Evolutionary conservation across 768 basidiomycete genomes (phyloP).

Genomic region (Amanita pseudoporphyria): DNA sequence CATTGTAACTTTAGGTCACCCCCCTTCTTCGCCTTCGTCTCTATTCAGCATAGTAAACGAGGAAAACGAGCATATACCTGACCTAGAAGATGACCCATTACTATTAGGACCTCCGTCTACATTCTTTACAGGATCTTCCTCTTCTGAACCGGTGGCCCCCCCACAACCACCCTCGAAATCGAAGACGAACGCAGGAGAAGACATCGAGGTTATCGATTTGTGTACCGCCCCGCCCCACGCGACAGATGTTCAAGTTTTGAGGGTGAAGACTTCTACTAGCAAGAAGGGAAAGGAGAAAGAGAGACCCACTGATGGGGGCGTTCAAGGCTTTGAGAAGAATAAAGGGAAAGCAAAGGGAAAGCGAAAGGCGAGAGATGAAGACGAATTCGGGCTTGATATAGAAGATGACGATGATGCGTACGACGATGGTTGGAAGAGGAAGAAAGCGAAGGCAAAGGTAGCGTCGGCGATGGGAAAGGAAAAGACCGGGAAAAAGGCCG

Average conservation of each 20-base stretch:
- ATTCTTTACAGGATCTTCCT: conserved; percentile 39
- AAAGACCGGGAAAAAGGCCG: conserved; percentile 19
- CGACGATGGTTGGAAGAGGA: conserved; percentile 7
- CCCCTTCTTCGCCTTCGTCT: conserved; percentile 25
- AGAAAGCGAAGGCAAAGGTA: conserved; percentile 13
- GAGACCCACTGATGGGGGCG: conserved; percentile 11
- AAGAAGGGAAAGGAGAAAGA: conserved; percentile 9
- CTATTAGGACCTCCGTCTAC: conserved; percentile 25
- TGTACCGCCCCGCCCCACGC: conserved; percentile 20
- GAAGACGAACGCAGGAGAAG: neutral
- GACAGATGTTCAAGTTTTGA: neutral
- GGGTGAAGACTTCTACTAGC: conserved; percentile 1
- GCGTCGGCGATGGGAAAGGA: conserved; percentile 17
- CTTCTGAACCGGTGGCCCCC: conserved; percentile 13
- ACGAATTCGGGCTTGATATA: neutral
- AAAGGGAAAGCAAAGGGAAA: conserved; percentile 12
- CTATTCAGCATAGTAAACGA: conserved; percentile 15
- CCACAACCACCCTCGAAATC: neutral
- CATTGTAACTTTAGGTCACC: conserved; percentile 25
- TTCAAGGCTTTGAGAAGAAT: conserved; percentile 17
- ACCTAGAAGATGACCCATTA: conserved; percentile 9
- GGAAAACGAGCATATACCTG: conserved; percentile 11
- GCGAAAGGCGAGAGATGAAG: conserved; percentile 12
- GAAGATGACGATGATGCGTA: conserved; percentile 3
- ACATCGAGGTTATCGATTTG: conserved; percentile 21